phyloP scores from a whole-genome alignment of 1,284 basidiomycete genomes.

The Microbotryum intermedium region DNA sequence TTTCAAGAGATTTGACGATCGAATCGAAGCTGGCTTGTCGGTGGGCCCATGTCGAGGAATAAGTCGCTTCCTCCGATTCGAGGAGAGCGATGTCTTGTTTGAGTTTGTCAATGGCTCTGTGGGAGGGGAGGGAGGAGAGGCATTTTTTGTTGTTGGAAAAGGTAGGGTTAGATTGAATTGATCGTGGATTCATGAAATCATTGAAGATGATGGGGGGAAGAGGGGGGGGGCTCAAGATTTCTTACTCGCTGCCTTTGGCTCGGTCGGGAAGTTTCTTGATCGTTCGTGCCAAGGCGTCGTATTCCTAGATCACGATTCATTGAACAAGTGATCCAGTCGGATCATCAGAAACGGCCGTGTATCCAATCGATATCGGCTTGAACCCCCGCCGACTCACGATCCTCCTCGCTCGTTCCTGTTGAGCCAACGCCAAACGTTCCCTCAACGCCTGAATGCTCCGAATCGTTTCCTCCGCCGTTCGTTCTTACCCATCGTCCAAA shows the following conservation, averaged over 20 bases:
- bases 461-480: background rate
- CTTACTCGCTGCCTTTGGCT: constrained; percentile 23
- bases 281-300: constrained; percentile 25
- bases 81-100: constrained; percentile 22
- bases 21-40: constrained; percentile 27
- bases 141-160: no score
- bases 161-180: background rate
- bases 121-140: no score
- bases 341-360: no score
- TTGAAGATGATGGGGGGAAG: background rate
- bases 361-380: no score
- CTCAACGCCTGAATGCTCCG: constrained; percentile 7
- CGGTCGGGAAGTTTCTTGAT: constrained; percentile 23
- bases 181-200: background rate
- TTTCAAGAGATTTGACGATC: constrained; percentile 26
- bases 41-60: constrained; percentile 26
- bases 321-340: no score
- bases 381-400: constrained; percentile 5
- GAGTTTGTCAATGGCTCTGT: constrained; percentile 25
- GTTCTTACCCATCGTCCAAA: no score
- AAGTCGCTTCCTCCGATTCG: constrained; percentile 19
- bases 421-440: constrained; percentile 8
- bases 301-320: no score
- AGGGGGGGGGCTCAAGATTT: background rate
- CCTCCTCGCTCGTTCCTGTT: constrained; percentile 26